Conservation (phyloP, 2,329 filamentous ascomycete genomes). For the Metarhizium sp. region DNA sequence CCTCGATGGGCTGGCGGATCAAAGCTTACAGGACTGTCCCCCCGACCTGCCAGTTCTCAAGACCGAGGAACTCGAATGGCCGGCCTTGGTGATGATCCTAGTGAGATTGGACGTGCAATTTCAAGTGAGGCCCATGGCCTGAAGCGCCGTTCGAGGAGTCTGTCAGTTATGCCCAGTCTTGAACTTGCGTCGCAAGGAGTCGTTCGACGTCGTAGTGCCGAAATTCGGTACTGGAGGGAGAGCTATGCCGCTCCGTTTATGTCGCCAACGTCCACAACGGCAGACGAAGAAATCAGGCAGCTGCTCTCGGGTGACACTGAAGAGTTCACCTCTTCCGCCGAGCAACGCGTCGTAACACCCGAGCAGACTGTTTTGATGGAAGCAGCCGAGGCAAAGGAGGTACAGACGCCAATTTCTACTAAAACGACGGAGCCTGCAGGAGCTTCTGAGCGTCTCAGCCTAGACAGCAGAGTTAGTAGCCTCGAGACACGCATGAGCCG, state of each 20-base stretch:
- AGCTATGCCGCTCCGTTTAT: slow-evolving; percentile 44
- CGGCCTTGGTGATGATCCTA: slow-evolving; percentile 31
- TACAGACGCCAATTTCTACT: neutral
- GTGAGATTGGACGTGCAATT: slow-evolving; percentile 54
- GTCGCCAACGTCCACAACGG: slow-evolving; percentile 41
- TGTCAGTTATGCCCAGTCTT: slow-evolving; percentile 42
- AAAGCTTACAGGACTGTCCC: slow-evolving; percentile 46
- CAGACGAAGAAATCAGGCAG: slow-evolving; percentile 21
- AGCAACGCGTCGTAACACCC: neutral
- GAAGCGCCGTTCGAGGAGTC: slow-evolving; percentile 48
- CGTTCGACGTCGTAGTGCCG: slow-evolving; percentile 47
- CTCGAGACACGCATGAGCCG: slow-evolving; percentile 43
- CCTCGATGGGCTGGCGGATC: slow-evolving; percentile 21
- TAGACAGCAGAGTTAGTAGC: slow-evolving; percentile 42
- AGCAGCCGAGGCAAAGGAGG: neutral
- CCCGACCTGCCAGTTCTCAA: slow-evolving; percentile 52
- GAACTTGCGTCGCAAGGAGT: slow-evolving; percentile 18
- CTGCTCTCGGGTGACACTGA: slow-evolving; percentile 19
- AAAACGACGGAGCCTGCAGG: neutral
- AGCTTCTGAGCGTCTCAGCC: slow-evolving; percentile 34
- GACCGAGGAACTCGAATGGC: slow-evolving; percentile 34
- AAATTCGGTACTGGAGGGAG: slow-evolving; percentile 55
- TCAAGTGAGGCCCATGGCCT: slow-evolving; percentile 41
- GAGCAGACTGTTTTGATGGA: neutral
- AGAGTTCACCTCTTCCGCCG: slow-evolving; percentile 8